Percentiles rank a stretch among this genome's conserved stretches.
Evolutionary conservation across 768 basidiomycete species (phyloP).

Genomic region (Boletus edulis): DNA sequence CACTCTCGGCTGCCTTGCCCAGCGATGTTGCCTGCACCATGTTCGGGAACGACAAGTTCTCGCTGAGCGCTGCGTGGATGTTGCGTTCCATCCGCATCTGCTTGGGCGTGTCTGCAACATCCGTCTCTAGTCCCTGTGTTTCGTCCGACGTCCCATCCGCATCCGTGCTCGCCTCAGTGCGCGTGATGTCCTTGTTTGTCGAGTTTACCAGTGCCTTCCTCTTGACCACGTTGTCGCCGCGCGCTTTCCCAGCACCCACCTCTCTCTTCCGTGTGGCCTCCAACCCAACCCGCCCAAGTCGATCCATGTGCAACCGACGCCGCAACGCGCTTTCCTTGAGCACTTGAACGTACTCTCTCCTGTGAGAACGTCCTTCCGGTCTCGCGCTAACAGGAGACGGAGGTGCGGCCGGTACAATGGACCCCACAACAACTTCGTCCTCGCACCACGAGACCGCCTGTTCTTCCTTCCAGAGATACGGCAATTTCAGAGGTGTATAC

Average conservation of each 20-base stretch:
- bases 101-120: conserved; percentile 6
- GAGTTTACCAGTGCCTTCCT: conserved; percentile 13
- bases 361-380: neutral
- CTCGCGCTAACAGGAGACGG: neutral
- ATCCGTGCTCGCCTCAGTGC: neutral
- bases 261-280: neutral
- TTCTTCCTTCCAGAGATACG: conserved; percentile 19
- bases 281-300: neutral
- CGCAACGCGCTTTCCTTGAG: conserved; percentile 20
- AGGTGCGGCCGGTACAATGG: neutral
- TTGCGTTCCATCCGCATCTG: conserved; percentile 4
- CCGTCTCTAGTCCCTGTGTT: neutral
- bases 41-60: conserved; percentile 20
- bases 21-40: conserved; percentile 1
- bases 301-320: conserved; percentile 16
- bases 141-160: neutral
- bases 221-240: conserved; percentile 4
- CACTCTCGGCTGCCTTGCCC: conserved; percentile 5
- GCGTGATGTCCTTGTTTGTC: conserved; percentile 1
- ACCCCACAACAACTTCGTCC: neutral
- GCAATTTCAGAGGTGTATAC: conserved; percentile 15
- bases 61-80: conserved; percentile 10
- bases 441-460: neutral
- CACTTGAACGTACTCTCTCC: conserved; percentile 21
- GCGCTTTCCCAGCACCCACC: neutral